Percentiles rank a stretch among this genome's conserved stretches.
These are phyloP conservation scores for Glebionis coronaria DNA, from an alignment of 129 eudicot species.

Conservation along the genomic window DNA sequence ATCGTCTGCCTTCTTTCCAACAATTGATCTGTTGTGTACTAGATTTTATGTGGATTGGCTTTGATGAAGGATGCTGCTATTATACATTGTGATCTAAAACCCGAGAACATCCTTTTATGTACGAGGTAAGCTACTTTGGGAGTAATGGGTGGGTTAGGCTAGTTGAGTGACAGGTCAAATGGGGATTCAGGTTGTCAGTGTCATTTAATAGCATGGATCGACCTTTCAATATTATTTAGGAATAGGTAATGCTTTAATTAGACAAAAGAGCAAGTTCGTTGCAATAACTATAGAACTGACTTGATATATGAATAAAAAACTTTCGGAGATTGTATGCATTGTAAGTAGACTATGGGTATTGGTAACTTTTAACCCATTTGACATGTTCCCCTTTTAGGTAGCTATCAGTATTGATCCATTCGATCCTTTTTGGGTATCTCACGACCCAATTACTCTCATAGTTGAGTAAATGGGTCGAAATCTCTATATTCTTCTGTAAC, in stretches of 20 bases:
- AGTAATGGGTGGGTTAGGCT: neutral
- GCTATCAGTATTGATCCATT: neutral
- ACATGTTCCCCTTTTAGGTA: neutral
- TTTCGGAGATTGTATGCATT: neutral
- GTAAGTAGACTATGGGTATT: neutral
- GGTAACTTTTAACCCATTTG: neutral
- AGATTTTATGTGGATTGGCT: constrained; percentile 90
- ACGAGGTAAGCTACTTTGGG: constrained; percentile 54
- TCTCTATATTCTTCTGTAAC: constrained; percentile 2
- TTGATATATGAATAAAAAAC: too few relatives aligned
- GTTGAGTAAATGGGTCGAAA: constrained; percentile 3
- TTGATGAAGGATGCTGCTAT: constrained; percentile 98
- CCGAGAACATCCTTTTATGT: constrained; percentile 93
- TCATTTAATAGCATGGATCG: neutral
- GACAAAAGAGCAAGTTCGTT: neutral
- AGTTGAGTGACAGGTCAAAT: neutral
- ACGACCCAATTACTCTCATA: neutral
- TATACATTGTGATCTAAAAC: constrained; percentile 96
- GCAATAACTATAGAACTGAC: neutral
- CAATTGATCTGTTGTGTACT: constrained; percentile 21
- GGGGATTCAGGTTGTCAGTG: neutral
- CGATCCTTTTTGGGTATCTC: neutral
- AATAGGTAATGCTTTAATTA: neutral
- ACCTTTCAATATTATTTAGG: neutral
- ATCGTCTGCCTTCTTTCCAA: constrained; percentile 15